phyloP scores from a whole-genome alignment of 129 eudicot genomes.

The Deinandra increscens region DNA sequence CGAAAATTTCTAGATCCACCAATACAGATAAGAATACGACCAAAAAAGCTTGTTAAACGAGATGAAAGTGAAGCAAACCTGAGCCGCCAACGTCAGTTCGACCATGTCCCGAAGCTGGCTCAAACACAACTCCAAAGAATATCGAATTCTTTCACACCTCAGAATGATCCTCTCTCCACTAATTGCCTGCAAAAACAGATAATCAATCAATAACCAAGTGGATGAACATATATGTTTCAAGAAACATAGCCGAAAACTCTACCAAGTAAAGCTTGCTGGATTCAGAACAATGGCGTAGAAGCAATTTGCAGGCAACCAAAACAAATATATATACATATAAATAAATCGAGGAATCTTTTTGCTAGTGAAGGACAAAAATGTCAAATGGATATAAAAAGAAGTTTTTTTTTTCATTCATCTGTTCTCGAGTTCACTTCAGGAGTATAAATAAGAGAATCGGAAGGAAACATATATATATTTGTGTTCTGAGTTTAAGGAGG shows the following conservation, averaged over 20 bases:
- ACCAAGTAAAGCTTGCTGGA: constrained; percentile 47
- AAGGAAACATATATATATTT: too few species aligned
- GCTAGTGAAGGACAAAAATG: too few species aligned
- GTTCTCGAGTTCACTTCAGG: too few species aligned
- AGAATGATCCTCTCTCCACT: constrained; percentile 33
- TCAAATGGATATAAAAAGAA: too few species aligned
- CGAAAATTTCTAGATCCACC: too few species aligned
- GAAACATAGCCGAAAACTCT: neutral
- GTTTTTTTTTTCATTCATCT: too few species aligned
- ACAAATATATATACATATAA: too few species aligned
- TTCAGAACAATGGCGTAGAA: constrained; percentile 38
- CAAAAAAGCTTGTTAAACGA: neutral
- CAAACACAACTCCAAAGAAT: constrained; percentile 30
- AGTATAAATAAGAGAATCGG: too few species aligned
- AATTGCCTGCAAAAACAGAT: constrained; percentile 27
- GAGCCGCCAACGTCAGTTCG: constrained; percentile 30
- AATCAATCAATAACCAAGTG: neutral
- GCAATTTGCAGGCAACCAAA: too few species aligned
- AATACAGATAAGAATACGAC: neutral
- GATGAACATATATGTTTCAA: neutral
- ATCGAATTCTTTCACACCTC: constrained; percentile 37
- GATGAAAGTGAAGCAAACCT: constrained; percentile 16
- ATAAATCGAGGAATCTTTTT: too few species aligned
- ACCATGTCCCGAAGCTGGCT: constrained; percentile 36
- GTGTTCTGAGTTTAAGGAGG: too few species aligned